A percentile compares a stretch with the other conserved stretches of the same genome.
These are phyloP conservation scores for Rhizopus stolonifer DNA, from an alignment of 371 early-diverging fungal species.

Conservation along the genomic window DNA sequence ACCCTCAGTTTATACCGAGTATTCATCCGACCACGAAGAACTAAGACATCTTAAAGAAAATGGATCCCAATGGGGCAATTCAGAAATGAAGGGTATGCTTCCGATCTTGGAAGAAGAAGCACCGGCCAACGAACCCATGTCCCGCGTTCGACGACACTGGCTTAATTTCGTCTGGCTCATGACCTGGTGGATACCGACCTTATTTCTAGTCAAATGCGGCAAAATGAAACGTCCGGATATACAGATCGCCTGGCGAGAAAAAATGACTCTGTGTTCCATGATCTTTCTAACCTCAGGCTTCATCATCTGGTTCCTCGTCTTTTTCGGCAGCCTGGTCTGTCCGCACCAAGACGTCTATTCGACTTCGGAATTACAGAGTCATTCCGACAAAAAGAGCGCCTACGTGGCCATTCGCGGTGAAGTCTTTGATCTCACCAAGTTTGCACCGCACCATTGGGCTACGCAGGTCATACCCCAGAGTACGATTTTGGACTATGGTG, in stretches of 20 bases:
- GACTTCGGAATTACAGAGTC: slow-evolving; percentile 38
- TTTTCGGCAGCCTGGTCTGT: slow-evolving; percentile 84
- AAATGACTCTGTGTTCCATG: slow-evolving; percentile 75
- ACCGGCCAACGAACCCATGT: slow-evolving; percentile 21
- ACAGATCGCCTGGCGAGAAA: slow-evolving; percentile 86
- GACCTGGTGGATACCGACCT: slow-evolving; percentile 90
- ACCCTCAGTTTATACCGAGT: slow-evolving; percentile 48
- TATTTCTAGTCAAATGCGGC: slow-evolving; percentile 61
- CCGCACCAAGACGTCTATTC: slow-evolving; percentile 76
- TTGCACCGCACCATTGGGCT: slow-evolving; percentile 57
- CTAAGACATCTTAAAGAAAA: slow-evolving; percentile 17
- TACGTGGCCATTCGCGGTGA: slow-evolving; percentile 71
- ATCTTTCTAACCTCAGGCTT: slow-evolving; percentile 61
- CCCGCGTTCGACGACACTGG: slow-evolving; percentile 70
- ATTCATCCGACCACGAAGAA: slow-evolving; percentile 57
- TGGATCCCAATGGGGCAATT: slow-evolving; percentile 24
- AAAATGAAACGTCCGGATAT: slow-evolving; percentile 79
- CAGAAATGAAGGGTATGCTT: slow-evolving; percentile 28
- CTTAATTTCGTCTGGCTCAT: slow-evolving; percentile 76
- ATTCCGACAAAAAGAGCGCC: slow-evolving; percentile 38
- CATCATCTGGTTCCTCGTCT: slow-evolving; percentile 64
- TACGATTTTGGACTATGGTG: slow-evolving; percentile 60
- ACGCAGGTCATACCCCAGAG: slow-evolving; percentile 45
- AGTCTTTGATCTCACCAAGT: slow-evolving; percentile 67
- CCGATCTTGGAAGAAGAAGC: slow-evolving; percentile 24